Evolutionary conservation across 2,329 filamentous ascomycete genomes (phyloP), one percentile per base, ranked within the genome.

Genomic region (Paradendryphiella salina): DNA sequence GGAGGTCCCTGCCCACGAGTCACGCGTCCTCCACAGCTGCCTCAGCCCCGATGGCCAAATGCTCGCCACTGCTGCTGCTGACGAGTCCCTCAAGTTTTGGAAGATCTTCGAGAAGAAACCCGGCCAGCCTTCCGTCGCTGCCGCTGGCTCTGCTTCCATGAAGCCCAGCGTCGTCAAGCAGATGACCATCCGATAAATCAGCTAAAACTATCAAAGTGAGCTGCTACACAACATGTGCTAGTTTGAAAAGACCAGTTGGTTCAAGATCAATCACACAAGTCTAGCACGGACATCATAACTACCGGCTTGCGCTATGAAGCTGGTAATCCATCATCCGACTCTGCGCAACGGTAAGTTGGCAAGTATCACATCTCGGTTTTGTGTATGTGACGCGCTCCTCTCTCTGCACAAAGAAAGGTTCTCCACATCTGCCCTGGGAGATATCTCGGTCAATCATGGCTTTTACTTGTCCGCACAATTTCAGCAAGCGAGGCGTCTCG

Each of bases 31-130:
- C 41, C 94, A 97, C 85, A 96, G 90, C 81, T 94, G 90, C 73
- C 85, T 99, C 64, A 96, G 91, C 78, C 94, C 94, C 3, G 94
- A 99, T 69, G 94, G 94, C 44, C 94, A 99, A 80, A 96, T 96
- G 85, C 84, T 99, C 48, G 94, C 94, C 42, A 99, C 94, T 43
- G 93, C 94, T 54, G 87, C 93, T 64, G 92, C 93, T 31, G 94
- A 99, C 68, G 94, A 99, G 81, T 93, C 88, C 71, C 82, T 99
- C 75, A 99, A 99, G 80, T 99, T 99, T 82, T 99, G 94, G 94
- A 99, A 99, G 85, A 83, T 99, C 65, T 99, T 99, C 70, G 94
- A 99, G 83, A 96, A 96, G 84, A 97, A 96, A 84, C 81, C 92
- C 14, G 91, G 90, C 52, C 79, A 83, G 54, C 83, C 86, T 43